phyloP scores from a whole-genome alignment of 83 land plant species.

The Picea mariana region DNA sequence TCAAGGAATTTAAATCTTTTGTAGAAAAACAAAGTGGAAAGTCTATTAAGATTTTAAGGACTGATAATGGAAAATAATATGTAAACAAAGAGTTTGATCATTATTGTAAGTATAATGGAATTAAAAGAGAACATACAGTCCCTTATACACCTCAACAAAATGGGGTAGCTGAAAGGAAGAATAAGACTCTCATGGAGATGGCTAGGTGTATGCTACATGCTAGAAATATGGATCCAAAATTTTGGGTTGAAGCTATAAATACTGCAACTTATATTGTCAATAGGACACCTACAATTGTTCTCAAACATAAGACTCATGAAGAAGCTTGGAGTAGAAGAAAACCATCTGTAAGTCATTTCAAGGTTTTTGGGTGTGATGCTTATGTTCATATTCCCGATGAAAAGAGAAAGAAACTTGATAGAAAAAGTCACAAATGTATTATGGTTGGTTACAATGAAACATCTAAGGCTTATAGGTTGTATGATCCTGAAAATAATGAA shows the following conservation, averaged over 20 bases:
- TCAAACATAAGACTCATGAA: background rate
- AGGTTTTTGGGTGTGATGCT: background rate
- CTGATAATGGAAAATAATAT: background rate
- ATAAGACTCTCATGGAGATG: conserved; percentile 11
- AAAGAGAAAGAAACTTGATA: background rate
- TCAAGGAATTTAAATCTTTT: background rate
- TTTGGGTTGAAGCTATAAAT: background rate
- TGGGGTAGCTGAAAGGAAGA: conserved; percentile 24
- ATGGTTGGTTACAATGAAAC: background rate
- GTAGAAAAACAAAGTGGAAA: background rate
- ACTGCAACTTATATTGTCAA: background rate
- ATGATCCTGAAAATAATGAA: background rate
- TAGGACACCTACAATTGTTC: background rate
- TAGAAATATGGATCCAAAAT: background rate
- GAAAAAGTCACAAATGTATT: background rate
- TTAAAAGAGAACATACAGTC: background rate
- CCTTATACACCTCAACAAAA: conserved; percentile 17
- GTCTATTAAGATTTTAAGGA: background rate
- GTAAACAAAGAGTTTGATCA: background rate
- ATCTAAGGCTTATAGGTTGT: background rate
- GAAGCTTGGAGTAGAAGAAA: background rate
- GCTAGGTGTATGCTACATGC: conserved; percentile 6
- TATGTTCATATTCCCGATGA: background rate
- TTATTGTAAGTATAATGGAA: background rate
- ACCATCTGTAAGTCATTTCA: background rate